Conservation (phyloP, 73 alveolate species). For the Effrenium voratum region DNA sequence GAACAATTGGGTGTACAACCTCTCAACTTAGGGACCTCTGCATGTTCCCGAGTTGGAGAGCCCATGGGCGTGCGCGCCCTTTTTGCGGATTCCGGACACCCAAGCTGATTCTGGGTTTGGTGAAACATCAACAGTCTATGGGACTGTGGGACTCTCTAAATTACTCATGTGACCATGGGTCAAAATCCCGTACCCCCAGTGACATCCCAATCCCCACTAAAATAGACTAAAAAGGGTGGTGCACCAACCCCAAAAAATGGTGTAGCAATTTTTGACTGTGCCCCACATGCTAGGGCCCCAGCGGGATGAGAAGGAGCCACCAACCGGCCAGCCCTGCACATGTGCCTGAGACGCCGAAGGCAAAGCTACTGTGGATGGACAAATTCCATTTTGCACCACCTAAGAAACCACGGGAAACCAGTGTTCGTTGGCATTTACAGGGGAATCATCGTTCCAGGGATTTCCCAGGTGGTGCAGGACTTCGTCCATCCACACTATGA, state of each 20-base stretch:
- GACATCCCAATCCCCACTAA: background rate
- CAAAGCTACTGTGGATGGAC: background rate
- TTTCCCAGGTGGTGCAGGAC: background rate
- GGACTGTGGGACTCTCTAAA: too few species aligned
- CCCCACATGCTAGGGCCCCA: background rate
- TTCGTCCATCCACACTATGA: background rate
- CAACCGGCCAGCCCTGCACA: conserved; percentile 74
- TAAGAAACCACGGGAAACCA: background rate
- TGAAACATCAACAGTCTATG: too few species aligned
- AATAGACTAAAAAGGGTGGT: background rate
- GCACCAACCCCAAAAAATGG: background rate
- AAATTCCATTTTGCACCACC: background rate
- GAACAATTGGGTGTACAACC: too few species aligned
- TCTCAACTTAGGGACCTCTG: too few species aligned
- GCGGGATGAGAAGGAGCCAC: conserved; percentile 33
- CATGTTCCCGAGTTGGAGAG: too few species aligned
- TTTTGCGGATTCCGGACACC: too few species aligned
- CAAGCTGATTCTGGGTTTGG: too few species aligned
- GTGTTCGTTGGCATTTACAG: background rate
- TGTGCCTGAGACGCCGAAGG: conserved; percentile 1
- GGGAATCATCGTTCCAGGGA: background rate
- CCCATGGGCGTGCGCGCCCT: too few species aligned
- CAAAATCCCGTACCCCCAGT: too few species aligned
- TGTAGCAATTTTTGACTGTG: background rate
- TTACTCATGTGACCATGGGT: background rate